A percentile compares a stretch with the other conserved stretches of the same genome.
These are phyloP conservation scores for Penicillium sp. DNA, from an alignment of 2,329 filamentous ascomycete genomes.

Conservation along the genomic window DNA sequence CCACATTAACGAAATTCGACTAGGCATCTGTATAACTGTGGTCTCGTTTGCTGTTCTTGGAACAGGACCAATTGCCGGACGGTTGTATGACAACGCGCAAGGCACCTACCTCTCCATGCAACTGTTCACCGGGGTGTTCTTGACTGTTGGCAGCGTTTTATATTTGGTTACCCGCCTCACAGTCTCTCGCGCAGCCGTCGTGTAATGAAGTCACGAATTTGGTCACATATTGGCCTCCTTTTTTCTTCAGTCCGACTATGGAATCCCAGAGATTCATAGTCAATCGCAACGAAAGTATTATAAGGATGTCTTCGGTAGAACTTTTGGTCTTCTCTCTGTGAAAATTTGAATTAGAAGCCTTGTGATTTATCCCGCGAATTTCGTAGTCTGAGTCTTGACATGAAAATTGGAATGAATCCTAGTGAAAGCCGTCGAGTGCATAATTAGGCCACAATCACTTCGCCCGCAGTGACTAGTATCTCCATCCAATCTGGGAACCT, in stretches of 20 bases:
- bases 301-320: background rate
- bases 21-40: constrained; percentile 21
- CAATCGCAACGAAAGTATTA: background rate
- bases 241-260: background rate
- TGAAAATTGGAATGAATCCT: background rate
- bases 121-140: constrained; percentile 19
- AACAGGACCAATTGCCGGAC: constrained; percentile 18
- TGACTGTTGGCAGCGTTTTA: constrained; percentile 11
- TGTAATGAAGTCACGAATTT: background rate
- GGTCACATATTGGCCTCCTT: background rate
- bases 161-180: constrained; percentile 6
- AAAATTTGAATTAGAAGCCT: background rate
- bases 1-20: background rate
- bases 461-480: background rate
- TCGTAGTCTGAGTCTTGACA: background rate
- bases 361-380: background rate
- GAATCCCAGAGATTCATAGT: background rate
- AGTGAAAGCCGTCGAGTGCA: background rate
- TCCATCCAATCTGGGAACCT: background rate
- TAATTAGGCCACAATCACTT: background rate
- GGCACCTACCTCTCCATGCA: constrained; percentile 21
- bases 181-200: background rate
- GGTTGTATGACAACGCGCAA: constrained; percentile 15
- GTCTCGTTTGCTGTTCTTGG: constrained; percentile 20
- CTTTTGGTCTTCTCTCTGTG: background rate